These are phyloP conservation scores for Bruguiera parviflora DNA, from an alignment of 345 rosid genomes.

Conservation along the genomic window DNA sequence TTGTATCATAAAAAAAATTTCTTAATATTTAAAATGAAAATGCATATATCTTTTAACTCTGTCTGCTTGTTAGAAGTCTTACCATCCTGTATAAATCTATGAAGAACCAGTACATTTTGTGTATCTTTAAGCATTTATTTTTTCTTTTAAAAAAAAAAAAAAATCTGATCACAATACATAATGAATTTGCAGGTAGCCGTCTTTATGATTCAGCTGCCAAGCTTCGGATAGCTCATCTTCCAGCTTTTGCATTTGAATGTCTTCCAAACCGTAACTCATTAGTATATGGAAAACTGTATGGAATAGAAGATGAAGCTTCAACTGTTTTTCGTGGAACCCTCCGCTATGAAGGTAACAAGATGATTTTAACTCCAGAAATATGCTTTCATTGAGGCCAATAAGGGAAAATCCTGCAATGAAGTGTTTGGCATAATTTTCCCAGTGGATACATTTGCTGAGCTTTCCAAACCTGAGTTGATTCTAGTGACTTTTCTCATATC, in stretches of 20 bases:
- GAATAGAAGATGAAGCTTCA: slow-evolving; percentile 72
- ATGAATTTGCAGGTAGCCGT: slow-evolving; percentile 49
- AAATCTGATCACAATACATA: slow-evolving; percentile 1
- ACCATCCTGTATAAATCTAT: neutral
- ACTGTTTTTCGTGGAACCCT: slow-evolving; percentile 90
- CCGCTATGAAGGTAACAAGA: slow-evolving; percentile 77
- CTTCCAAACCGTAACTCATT: slow-evolving; percentile 84
- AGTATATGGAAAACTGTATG: slow-evolving; percentile 67
- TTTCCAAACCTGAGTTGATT: neutral
- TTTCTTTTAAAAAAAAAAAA: neutral
- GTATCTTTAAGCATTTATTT: neutral
- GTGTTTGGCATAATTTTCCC: neutral
- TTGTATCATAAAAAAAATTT: no score
- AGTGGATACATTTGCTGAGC: no score
- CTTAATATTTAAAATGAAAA: no score
- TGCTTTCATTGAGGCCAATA: slow-evolving; percentile 3
- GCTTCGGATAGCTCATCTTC: slow-evolving; percentile 68
- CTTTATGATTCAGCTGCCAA: slow-evolving; percentile 70
- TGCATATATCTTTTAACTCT: neutral
- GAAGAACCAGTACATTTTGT: neutral
- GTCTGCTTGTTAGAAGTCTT: no score
- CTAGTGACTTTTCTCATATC: neutral
- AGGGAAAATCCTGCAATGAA: neutral
- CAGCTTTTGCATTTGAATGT: slow-evolving; percentile 93
- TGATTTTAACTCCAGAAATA: neutral